Base-by-base conservation (phyloP, 306 rosid species). In the Lathyrus sativus region DNA sequence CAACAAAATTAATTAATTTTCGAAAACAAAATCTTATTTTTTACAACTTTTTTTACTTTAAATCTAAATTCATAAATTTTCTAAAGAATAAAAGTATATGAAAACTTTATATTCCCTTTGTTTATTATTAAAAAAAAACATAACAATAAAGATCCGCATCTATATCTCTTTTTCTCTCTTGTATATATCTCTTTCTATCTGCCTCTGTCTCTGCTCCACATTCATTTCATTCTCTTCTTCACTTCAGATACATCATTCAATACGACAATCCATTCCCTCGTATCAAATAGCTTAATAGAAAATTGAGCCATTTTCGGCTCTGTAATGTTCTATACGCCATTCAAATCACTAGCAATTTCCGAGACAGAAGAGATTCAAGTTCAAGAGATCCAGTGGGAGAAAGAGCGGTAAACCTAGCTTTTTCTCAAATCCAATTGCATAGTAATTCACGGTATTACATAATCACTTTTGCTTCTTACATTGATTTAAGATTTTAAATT, bases 361-460 rank as follows among this genome's bases (percentile, higher is more conserved):
- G 57, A 70, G 62, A 73, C 79, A 62, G 73, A 78, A 56, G 68
- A 84, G 67, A 65, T 79, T 2, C 64, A 80, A 75, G 77, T 78
- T 9, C 71, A 81, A 42, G 89, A 86, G 28, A 75, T 41, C 37
- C 72, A 78, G 77, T 88, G 95, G 91, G 91, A 86, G 68, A 86
- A 80, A 39, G 91, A 86, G 74, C 69, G 96, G 84, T 85, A 42
- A 35, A 11, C 3, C 19, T 17, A 9, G 0, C 5, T 14, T 48
- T 19, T 17, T 14, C 56, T 0, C 17, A 8, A 15, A 10, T 15
- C 24, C 58, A 49, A 48, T 49, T 49, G 1, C 55, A 42, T 42
- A 4, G 46, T 9, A 10, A 10, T 42, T 42, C 46, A 42, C 46
- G n/a, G 46, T 42, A 42, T 7, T 35, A 7, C 2, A 6, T 35